These are phyloP conservation scores for Endocarpon pusillum DNA, from an alignment of 495 filamentous ascomycete species.

Conservation along the genomic window DNA sequence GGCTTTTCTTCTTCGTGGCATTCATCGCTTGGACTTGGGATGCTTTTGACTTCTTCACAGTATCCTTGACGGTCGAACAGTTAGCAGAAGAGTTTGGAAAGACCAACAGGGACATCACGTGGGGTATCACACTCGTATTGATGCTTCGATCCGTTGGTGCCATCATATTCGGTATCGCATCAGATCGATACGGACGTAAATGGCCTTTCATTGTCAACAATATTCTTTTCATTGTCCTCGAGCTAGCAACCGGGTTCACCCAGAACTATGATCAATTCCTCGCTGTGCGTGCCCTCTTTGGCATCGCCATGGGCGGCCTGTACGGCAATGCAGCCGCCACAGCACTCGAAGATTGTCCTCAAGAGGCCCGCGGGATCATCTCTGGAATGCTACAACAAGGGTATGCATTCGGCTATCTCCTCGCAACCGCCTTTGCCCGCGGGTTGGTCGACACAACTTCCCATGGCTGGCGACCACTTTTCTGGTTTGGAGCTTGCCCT, in stretches of 20 bases:
- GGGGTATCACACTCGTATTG: constrained; percentile 76
- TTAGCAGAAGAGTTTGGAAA: constrained; percentile 50
- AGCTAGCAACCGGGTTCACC: constrained; percentile 66
- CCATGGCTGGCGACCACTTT: constrained; percentile 66
- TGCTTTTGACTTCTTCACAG: constrained; percentile 84
- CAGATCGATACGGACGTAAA: constrained; percentile 72
- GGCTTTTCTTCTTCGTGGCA: constrained; percentile 67
- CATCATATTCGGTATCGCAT: constrained; percentile 57
- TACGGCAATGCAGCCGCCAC: constrained; percentile 82
- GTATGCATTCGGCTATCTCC: constrained; percentile 74
- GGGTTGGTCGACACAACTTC: constrained; percentile 53
- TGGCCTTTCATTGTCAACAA: constrained; percentile 83
- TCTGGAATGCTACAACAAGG: constrained; percentile 77
- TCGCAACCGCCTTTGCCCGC: constrained; percentile 61
- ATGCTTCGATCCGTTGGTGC: constrained; percentile 65
- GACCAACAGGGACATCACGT: constrained; percentile 62
- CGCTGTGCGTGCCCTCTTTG: constrained; percentile 68
- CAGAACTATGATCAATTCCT: constrained; percentile 64
- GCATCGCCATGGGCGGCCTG: constrained; percentile 75
- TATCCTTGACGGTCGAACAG: constrained; percentile 54
- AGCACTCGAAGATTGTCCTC: constrained; percentile 68
- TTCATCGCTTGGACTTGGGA: constrained; percentile 72
- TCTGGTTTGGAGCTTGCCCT: constrained; percentile 70
- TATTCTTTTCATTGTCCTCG: constrained; percentile 61
- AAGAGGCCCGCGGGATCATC: constrained; percentile 54